phyloP scores from a whole-genome alignment of 2,329 filamentous ascomycete genomes.

The Colletotrichum trifolii region DNA sequence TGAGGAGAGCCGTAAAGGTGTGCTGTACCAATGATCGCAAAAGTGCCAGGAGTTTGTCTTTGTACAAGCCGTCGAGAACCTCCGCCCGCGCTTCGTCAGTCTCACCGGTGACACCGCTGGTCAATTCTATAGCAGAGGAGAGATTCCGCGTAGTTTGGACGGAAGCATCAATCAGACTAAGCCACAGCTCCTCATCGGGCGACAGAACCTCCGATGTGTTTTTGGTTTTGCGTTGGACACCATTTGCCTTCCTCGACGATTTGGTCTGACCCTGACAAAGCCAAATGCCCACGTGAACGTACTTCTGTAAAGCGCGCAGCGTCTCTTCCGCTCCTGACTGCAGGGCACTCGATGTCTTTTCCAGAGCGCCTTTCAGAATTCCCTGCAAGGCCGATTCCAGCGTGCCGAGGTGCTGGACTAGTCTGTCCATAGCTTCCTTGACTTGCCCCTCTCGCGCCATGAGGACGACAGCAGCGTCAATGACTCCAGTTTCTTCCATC shows the following conservation, averaged over 20 bases:
- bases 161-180: constrained; percentile 69
- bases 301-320: constrained; percentile 84
- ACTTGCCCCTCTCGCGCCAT: constrained; percentile 90
- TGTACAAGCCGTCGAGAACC: constrained; percentile 55
- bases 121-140: constrained; percentile 63
- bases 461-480: constrained; percentile 92
- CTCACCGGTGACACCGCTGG: constrained; percentile 34
- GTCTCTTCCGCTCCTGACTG: constrained; percentile 78
- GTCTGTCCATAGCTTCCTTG: constrained; percentile 82
- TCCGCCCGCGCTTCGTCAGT: constrained; percentile 40
- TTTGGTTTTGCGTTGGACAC: constrained; percentile 62
- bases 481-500: constrained; percentile 88
- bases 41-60: constrained; percentile 70
- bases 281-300: constrained; percentile 94
- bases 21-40: constrained; percentile 87
- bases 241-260: constrained; percentile 58
- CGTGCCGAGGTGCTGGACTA: constrained; percentile 83
- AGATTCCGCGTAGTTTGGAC: constrained; percentile 74
- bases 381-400: constrained; percentile 83
- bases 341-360: constrained; percentile 62
- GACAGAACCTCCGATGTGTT: constrained; percentile 57
- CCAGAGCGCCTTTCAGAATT: constrained; percentile 71
- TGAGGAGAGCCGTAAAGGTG: constrained; percentile 87
- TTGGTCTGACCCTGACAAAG: constrained; percentile 89
- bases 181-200: constrained; percentile 67